Evolutionary conservation across 1,284 basidiomycete species (phyloP).

Genomic region (Erythrobasidium hasegawianum): DNA sequence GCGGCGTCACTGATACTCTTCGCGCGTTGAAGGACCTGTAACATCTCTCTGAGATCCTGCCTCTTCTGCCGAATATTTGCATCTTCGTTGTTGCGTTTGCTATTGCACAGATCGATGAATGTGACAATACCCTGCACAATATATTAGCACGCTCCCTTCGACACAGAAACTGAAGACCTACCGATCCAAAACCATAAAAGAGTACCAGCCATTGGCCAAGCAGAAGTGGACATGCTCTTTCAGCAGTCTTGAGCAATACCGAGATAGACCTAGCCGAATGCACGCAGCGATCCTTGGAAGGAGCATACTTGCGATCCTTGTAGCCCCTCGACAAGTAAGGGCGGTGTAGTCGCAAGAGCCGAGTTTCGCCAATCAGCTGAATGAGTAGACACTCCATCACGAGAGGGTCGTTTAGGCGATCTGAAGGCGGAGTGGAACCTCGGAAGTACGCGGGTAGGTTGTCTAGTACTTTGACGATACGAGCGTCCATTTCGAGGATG

Average conservation of each 20-base stretch:
- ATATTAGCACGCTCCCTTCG: slow-evolving; percentile 19
- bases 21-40: slow-evolving; percentile 16
- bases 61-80: background rate
- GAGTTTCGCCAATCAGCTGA: slow-evolving; percentile 45
- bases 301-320: slow-evolving; percentile 40
- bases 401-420: slow-evolving; percentile 26
- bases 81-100: slow-evolving; percentile 12
- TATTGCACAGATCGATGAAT: slow-evolving; percentile 33
- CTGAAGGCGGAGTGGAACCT: slow-evolving; percentile 11
- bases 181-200: slow-evolving; percentile 44
- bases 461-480: slow-evolving; percentile 34
- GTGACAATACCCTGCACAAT: slow-evolving; percentile 31
- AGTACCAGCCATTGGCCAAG: slow-evolving; percentile 45
- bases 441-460: slow-evolving; percentile 38
- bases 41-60: slow-evolving; percentile 22
- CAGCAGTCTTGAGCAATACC: slow-evolving; percentile 37
- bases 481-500: slow-evolving; percentile 39
- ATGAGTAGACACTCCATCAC: slow-evolving; percentile 45
- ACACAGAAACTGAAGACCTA: slow-evolving; percentile 41
- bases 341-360: slow-evolving; percentile 46
- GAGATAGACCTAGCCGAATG: slow-evolving; percentile 38
- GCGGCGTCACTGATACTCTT: slow-evolving; percentile 33
- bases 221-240: slow-evolving; percentile 40
- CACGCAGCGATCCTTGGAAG: slow-evolving; percentile 39
- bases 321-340: slow-evolving; percentile 45